These are phyloP conservation scores for Pseudoscleropodium purum DNA, from an alignment of 225 moss, liverwort and hornwort genomes.

Conservation along the genomic window DNA sequence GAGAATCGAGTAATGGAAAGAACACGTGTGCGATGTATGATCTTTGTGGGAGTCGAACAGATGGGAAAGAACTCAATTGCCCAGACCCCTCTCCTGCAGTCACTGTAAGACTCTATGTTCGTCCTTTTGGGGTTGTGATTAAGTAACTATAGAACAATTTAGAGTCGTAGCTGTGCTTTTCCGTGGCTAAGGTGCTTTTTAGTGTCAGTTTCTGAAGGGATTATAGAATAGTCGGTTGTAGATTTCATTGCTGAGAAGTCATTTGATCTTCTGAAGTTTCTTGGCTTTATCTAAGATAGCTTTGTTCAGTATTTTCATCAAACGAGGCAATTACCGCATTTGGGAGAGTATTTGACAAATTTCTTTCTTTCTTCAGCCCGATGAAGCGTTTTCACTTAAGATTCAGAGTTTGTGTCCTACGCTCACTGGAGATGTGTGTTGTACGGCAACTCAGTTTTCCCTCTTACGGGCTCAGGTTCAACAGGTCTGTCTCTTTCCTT, in stretches of 20 bases:
- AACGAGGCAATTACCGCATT: not conserved
- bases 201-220: not conserved
- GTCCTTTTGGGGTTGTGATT: not conserved
- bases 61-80: conserved; percentile 80
- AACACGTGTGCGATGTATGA: conserved; percentile 89
- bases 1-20: conserved; percentile 41
- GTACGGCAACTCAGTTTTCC: conserved; percentile 74
- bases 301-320: not conserved
- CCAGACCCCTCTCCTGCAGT: conserved; percentile 60
- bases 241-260: not conserved
- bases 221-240: not conserved
- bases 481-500: conserved; percentile 46
- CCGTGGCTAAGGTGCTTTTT: not conserved
- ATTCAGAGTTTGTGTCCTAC: conserved; percentile 91
- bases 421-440: conserved; percentile 80
- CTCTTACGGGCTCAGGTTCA: conserved; percentile 87
- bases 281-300: not conserved
- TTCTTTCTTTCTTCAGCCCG: conserved; percentile 45
- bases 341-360: not conserved
- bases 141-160: not conserved
- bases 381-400: conserved; percentile 74
- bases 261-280: not conserved
- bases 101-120: conserved; percentile 37
- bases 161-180: not conserved
- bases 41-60: conserved; percentile 62